Conservation (phyloP, 306 rosid genomes). For the Sesbania bispinosa region DNA sequence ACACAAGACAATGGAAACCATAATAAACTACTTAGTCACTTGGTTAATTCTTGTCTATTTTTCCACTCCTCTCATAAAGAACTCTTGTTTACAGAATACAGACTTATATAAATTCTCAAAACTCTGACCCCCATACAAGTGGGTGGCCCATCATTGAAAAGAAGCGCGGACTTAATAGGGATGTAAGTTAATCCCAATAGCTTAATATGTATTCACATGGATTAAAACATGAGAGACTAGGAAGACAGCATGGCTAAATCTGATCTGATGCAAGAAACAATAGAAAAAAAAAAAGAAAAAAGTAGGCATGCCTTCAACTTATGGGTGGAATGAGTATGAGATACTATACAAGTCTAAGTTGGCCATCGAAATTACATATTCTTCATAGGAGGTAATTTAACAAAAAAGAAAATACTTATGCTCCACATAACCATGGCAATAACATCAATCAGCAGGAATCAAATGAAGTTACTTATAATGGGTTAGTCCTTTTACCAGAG, state of each 20-base stretch:
- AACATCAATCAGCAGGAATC: neutral
- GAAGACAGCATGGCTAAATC: neutral
- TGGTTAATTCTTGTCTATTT: neutral
- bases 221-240: neutral
- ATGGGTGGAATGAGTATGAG: neutral
- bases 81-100: neutral
- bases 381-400: neutral
- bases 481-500: neutral
- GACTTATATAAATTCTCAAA: neutral
- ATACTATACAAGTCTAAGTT: neutral
- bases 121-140: neutral
- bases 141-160: neutral
- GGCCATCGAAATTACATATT: neutral
- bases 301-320: neutral
- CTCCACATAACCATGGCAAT: neutral
- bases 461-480: neutral
- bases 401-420: neutral
- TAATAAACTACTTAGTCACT: neutral
- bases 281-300: neutral
- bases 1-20: neutral
- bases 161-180: neutral
- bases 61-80: neutral
- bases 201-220: neutral
- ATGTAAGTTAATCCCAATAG: neutral
- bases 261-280: neutral